Evolutionary conservation across 2,329 filamentous ascomycete species (phyloP).

Genomic region (Coniochaeta sp.): DNA sequence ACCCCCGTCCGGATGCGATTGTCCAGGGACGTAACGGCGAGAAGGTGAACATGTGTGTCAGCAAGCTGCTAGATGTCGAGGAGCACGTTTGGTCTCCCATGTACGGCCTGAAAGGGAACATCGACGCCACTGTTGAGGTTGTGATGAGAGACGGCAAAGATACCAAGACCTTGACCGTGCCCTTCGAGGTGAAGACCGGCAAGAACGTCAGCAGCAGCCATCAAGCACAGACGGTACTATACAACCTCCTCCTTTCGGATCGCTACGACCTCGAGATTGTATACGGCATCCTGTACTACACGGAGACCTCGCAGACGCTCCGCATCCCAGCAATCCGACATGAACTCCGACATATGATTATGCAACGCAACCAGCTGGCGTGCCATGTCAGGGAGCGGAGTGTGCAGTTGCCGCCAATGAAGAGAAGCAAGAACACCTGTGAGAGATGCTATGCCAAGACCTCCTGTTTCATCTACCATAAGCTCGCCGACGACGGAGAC

Average conservation of each 20-base stretch:
- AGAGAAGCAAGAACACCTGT: constrained; percentile 75
- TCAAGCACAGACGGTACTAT: constrained; percentile 88
- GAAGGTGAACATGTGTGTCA: constrained; percentile 75
- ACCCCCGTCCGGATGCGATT: constrained; percentile 58
- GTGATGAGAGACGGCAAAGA: constrained; percentile 65
- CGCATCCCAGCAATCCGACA: constrained; percentile 79
- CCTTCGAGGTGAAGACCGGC: constrained; percentile 93
- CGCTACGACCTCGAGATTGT: constrained; percentile 89
- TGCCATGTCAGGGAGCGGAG: constrained; percentile 77
- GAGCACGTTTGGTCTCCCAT: constrained; percentile 98
- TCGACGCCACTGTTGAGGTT: constrained; percentile 92
- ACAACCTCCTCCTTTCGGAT: constrained; percentile 87
- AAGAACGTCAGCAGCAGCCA: constrained; percentile 76
- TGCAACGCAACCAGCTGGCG: constrained; percentile 86
- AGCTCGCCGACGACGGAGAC: constrained; percentile 75
- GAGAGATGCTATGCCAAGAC: constrained; percentile 85
- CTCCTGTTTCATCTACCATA: constrained; percentile 89
- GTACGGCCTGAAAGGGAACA: constrained; percentile 95
- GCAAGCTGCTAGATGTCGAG: constrained; percentile 90
- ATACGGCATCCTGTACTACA: constrained; percentile 90
- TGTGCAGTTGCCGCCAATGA: constrained; percentile 75
- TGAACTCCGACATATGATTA: constrained; percentile 92
- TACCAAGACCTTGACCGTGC: constrained; percentile 68
- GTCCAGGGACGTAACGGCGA: constrained; percentile 74
- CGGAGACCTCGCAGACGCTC: constrained; percentile 81